Base-by-base conservation (phyloP, 163 green algal species). In the Volvox carteri region DNA sequence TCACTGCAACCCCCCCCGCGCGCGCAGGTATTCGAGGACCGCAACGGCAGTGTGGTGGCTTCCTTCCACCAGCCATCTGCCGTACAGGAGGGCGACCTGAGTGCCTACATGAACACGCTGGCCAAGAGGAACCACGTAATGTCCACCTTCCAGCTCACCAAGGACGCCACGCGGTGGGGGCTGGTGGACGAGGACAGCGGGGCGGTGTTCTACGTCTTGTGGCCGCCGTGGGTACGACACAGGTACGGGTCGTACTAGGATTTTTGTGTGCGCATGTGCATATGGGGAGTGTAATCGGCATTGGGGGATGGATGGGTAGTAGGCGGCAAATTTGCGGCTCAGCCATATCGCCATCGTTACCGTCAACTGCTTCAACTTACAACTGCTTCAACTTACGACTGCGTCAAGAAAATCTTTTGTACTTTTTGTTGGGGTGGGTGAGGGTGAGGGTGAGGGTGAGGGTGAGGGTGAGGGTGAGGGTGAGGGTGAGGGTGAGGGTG, bases 71-170 rank as follows among this genome's bases (percentile, higher is more conserved):
- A 48, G 28, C 16, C 23, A 1, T 33, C 60, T 14, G 91, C 91
- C 2, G 72, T 93, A 37, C 8, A 19, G 1, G 91, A 93, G 78
- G 91, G 91, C 52, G 91, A 93, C 74, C 39, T 93, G 28, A 67
- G 78, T 14, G 46, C 85, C 35, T 93, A 93, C 91, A 93, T 93
- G 91, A 86, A 92, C 60, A 77, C 90, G 21, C 65, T 90, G 65
- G 84, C 68, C 72, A 92, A 90, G 78, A 21, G 73, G 16, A 33
- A 90, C 56, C 41, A 39, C n/a, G 46, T 91, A 37, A 74, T 92
- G 75, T 23, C 65, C 1, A 54, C 75, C 46, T 93, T 83, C 90
- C 77, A 85, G n/a, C 77, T 93, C 30, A 21, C 42, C 35, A 93
- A 93, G 78, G 90, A 93, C 41, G 84, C 72, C 37, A 88, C 74